Evolutionary conservation across 2,329 filamentous ascomycete species (phyloP).

Genomic region (Malbranchea cinnamomea): DNA sequence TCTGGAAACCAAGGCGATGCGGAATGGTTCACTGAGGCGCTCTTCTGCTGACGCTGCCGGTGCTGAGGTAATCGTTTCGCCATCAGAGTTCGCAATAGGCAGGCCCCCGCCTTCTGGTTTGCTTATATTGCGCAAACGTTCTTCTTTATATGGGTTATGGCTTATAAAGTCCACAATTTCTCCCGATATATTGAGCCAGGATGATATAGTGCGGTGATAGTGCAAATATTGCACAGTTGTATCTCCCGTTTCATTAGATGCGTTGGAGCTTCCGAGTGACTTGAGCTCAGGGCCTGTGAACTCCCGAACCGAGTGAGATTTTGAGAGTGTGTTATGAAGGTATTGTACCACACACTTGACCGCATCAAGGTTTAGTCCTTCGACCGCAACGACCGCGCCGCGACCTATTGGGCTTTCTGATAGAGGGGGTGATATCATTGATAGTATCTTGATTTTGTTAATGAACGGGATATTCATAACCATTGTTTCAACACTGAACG

Average conservation of each 20-base stretch:
- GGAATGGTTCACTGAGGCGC: slow-evolving; percentile 27
- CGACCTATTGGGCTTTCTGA: slow-evolving; percentile 33
- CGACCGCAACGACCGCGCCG: slow-evolving; percentile 71
- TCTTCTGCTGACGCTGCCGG: slow-evolving; percentile 8
- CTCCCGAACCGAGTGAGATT: slow-evolving; percentile 35
- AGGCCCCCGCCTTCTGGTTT: too few species aligned
- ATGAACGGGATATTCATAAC: slow-evolving; percentile 61
- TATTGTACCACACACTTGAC: slow-evolving; percentile 51
- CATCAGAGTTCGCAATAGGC: slow-evolving; percentile 3
- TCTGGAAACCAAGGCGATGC: slow-evolving; percentile 60
- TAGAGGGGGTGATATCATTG: slow-evolving; percentile 59
- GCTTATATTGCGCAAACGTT: too few species aligned
- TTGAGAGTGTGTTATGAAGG: slow-evolving; percentile 40
- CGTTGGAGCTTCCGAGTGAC: slow-evolving; percentile 8
- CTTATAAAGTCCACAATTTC: slow-evolving; percentile 51
- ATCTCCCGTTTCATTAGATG: slow-evolving; percentile 25
- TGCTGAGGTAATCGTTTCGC: slow-evolving; percentile 7
- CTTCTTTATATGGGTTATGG: too few species aligned
- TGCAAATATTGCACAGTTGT: slow-evolving; percentile 46
- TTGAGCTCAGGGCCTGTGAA: slow-evolving; percentile 31
- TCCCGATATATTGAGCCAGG: slow-evolving; percentile 62
- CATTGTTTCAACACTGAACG: slow-evolving; percentile 47
- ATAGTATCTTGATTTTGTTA: slow-evolving; percentile 62
- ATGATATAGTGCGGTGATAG: slow-evolving; percentile 48
- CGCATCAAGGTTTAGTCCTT: slow-evolving; percentile 53